Evolutionary conservation across 2,329 filamentous ascomycete species (phyloP).

Genomic region (Coniochaeta ligniaria): DNA sequence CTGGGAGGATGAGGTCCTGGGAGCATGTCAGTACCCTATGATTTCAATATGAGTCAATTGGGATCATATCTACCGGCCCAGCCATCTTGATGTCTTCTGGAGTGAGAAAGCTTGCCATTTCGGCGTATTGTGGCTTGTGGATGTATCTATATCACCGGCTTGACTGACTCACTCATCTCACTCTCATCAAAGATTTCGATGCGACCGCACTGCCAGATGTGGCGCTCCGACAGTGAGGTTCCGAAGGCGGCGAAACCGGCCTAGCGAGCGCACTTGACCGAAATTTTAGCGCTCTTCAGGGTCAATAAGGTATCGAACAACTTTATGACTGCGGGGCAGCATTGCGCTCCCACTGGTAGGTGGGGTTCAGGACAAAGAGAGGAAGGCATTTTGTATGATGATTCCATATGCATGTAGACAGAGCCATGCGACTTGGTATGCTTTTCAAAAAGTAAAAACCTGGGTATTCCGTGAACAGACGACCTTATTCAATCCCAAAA

Average conservation of each 20-base stretch:
- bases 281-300: neutral
- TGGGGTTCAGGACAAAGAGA: neutral
- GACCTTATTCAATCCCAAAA: neutral
- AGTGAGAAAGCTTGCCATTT: neutral
- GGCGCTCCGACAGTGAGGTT: neutral
- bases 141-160: neutral
- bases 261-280: neutral
- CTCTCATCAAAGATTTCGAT: neutral
- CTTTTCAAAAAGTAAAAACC: too few relatives aligned
- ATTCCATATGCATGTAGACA: neutral
- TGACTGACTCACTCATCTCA: neutral
- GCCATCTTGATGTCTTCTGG: neutral
- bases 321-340: neutral
- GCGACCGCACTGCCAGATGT: neutral
- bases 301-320: neutral
- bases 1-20: conserved; percentile 23
- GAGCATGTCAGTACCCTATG: conserved; percentile 25
- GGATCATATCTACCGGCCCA: neutral
- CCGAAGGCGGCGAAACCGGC: neutral
- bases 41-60: conserved; percentile 3
- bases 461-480: neutral
- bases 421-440: too few relatives aligned
- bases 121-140: neutral
- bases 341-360: neutral
- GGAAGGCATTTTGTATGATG: neutral